These are phyloP conservation scores for Seiridium unicorne DNA, from an alignment of 2,329 filamentous ascomycete genomes.

Conservation along the genomic window DNA sequence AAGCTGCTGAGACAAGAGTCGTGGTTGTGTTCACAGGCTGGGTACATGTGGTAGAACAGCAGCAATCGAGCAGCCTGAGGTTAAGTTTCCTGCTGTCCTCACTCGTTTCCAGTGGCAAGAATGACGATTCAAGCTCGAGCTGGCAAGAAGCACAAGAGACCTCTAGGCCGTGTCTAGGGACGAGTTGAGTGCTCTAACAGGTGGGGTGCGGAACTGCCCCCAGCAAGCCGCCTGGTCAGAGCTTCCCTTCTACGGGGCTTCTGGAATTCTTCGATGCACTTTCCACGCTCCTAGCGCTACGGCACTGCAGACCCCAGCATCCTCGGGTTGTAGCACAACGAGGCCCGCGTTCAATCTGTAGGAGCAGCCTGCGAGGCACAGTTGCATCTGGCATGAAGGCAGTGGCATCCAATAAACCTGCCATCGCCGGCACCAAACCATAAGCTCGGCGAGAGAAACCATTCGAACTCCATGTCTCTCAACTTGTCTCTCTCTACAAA, in stretches of 20 bases:
- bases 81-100: not conserved
- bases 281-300: not conserved
- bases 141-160: not conserved
- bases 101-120: not conserved
- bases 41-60: not conserved
- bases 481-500: not conserved
- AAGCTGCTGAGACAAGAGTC: no score
- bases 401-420: no score
- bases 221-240: not conserved
- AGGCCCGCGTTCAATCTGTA: not conserved
- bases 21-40: not conserved
- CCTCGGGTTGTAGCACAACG: not conserved
- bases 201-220: not conserved
- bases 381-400: no score
- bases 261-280: slow-evolving; percentile 1
- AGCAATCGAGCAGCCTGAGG: not conserved
- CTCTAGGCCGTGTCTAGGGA: not conserved
- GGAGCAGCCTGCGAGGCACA: not conserved
- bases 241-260: slow-evolving; percentile 6
- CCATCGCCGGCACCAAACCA: no score
- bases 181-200: not conserved
- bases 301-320: not conserved
- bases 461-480: no score
- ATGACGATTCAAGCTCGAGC: not conserved
- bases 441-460: no score